Base-by-base conservation (phyloP, 805 yeast genomes). In the Sungouiella thailandica region DNA sequence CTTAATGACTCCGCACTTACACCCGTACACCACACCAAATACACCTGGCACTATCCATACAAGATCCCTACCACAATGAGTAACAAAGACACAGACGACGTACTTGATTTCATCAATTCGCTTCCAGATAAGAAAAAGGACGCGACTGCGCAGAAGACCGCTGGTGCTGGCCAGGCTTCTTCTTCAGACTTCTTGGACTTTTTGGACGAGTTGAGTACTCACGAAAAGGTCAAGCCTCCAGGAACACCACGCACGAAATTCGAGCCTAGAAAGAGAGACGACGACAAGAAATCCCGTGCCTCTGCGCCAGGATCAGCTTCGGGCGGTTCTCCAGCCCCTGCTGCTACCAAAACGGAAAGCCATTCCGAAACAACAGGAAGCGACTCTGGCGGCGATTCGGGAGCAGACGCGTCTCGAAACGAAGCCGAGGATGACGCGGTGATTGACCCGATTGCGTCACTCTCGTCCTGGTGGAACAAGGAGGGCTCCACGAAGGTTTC, bases 81-180 rank as follows among this genome's bases (percentile, higher is more conserved):
- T 27, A 41, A 26, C 30, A 38, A 39, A 25, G 81, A 79, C 38
- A 78, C 80, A 16, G 84, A 81, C 43, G 90, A 83, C 47, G 90
- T 84, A 4, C 68, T 84, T 35, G 90, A 83, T 43, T 85, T 85
- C 52, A 68, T 84, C 46, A 87, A 83, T 50, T 81, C 89, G 1
- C 70, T 87, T 30, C 93, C 94, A 3, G 87, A 80, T 31, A 67
- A 70, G 16, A 61, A 59, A 37, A 57, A 59, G 14, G 26, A 28
- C 35, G 23, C 47, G 43, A 38, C 43, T 9, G 27, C 24, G 9
- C 37, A 29, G 4, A 30, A 25, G 17, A 28, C 30, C n/a, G 40
- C 42, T 10, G 38, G 39, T 12, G 46, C 55, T 29, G 52, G 48
- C 6, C 25, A 38, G 23, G 70, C 52, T 2, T 71, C 73, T 44